Conservation (phyloP, 768 basidiomycete species). For the Amanita rubescens region DNA sequence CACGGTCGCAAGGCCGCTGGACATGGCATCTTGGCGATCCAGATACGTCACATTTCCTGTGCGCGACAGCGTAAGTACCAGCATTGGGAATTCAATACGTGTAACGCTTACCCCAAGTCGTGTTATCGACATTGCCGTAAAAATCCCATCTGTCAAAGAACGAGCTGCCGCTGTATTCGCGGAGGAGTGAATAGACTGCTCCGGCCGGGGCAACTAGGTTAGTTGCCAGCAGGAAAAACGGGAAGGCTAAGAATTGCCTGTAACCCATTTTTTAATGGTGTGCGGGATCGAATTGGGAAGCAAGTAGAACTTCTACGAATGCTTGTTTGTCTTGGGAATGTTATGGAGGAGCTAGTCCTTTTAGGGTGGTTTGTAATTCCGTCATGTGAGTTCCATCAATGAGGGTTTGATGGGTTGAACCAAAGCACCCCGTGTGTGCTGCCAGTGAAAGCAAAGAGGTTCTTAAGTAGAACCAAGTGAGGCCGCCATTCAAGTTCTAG, state of each 20-base stretch:
- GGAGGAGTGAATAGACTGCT: conserved; percentile 29
- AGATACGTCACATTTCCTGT: conserved; percentile 33
- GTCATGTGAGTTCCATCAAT: no score
- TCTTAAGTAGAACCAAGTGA: no score
- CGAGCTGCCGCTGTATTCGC: conserved; percentile 35
- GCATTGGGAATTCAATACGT: background rate
- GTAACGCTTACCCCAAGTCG: conserved; percentile 29
- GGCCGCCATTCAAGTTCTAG: no score
- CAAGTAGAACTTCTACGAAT: no score
- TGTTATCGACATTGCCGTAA: conserved; percentile 45
- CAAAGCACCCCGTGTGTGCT: no score
- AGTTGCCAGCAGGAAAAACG: background rate
- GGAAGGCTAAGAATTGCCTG: background rate
- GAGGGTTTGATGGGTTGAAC: no score
- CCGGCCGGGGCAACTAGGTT: conserved; percentile 12
- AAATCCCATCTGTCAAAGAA: conserved; percentile 55
- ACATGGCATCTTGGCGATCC: conserved; percentile 35
- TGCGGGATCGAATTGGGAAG: background rate
- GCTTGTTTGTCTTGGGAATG: no score
- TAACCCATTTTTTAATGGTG: background rate
- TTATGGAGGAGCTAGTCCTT: no score
- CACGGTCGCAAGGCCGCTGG: conserved; percentile 50
- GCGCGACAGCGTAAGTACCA: background rate
- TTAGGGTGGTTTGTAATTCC: no score
- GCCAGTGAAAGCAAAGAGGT: no score